Percentiles rank a stretch among this genome's conserved stretches.
These are phyloP conservation scores for Dichotomopilus funicola DNA, from an alignment of 2,329 filamentous ascomycete genomes.

Conservation along the genomic window DNA sequence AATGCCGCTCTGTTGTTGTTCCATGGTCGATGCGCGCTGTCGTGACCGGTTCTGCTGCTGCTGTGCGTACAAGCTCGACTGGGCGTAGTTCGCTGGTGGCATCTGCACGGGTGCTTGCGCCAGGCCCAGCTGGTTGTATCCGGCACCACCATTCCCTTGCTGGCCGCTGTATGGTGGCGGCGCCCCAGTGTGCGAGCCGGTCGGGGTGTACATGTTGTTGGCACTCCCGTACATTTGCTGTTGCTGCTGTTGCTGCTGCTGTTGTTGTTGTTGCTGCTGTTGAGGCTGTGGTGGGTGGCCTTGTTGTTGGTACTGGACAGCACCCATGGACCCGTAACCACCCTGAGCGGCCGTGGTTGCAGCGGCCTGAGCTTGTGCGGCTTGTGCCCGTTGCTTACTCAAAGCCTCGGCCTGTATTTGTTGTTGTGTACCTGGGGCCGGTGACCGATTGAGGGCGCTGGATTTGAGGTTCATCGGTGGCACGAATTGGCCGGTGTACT, in stretches of 20 bases:
- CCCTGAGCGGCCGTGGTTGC: conserved; percentile 61
- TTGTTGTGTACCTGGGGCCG: conserved; percentile 88
- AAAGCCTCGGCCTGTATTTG: conserved; percentile 91
- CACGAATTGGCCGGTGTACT: conserved; percentile 92
- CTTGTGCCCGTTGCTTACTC: conserved; percentile 80
- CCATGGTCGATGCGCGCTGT: conserved; percentile 92
- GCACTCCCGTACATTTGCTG: conserved; percentile 75
- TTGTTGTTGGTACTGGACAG: conserved; percentile 44
- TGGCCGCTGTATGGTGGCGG: conserved; percentile 78
- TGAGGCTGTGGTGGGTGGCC: conserved; percentile 30
- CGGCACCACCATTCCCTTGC: conserved; percentile 36
- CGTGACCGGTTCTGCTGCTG: conserved; percentile 65
- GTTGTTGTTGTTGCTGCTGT: conserved; percentile 35
- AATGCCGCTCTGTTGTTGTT: conserved; percentile 87
- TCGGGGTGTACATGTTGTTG: conserved; percentile 71
- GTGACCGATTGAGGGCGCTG: conserved; percentile 75
- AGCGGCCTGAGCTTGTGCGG: conserved; percentile 59
- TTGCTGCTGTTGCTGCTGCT: conserved; percentile 34
- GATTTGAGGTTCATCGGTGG: conserved; percentile 95
- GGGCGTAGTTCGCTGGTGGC: conserved; percentile 55
- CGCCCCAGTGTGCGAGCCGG: conserved; percentile 46
- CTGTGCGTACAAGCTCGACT: conserved; percentile 57
- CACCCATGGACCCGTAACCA: conserved; percentile 51
- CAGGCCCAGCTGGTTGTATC: conserved; percentile 70
- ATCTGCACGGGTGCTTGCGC: conserved; percentile 60